Percentiles rank a stretch among this genome's conserved stretches.
Evolutionary conservation across 192 early-diverging fungal genomes (phyloP).

Genomic region (Geosiphon pyriformis): DNA sequence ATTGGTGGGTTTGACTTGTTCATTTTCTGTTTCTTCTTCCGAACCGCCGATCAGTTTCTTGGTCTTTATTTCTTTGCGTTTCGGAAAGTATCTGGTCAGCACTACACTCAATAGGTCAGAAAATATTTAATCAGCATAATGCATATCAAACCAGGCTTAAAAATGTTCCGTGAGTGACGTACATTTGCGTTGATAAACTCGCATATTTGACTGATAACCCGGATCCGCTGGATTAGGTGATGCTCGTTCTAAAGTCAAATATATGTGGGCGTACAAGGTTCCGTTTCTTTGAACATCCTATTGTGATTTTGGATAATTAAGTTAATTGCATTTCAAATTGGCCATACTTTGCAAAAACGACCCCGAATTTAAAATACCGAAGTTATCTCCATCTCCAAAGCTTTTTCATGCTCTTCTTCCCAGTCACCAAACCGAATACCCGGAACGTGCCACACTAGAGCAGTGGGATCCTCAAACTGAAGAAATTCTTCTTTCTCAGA

Average conservation of each 20-base stretch:
- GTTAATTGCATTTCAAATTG: neutral
- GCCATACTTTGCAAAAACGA: neutral
- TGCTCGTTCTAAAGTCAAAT: conserved; percentile 38
- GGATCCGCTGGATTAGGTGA: conserved; percentile 37
- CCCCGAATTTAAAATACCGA: conserved; percentile 26
- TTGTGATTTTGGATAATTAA: conserved; percentile 1
- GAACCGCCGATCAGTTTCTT: conserved; percentile 44
- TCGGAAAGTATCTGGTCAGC: conserved; percentile 46
- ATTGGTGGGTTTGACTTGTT: conserved; percentile 19
- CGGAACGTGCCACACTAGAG: conserved; percentile 36
- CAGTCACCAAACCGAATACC: conserved; percentile 39
- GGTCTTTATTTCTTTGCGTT: conserved; percentile 43
- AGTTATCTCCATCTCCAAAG: conserved; percentile 39
- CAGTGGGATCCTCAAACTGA: conserved; percentile 33
- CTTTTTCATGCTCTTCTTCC: conserved; percentile 37
- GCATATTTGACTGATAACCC: conserved; percentile 35
- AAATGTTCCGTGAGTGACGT: conserved; percentile 14
- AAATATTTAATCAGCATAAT: neutral
- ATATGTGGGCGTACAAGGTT: conserved; percentile 57
- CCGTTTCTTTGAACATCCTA: conserved; percentile 52
- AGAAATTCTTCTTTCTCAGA: conserved; percentile 43
- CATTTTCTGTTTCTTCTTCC: conserved; percentile 27
- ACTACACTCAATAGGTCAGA: conserved; percentile 28
- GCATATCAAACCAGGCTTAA: neutral
- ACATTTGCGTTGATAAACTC: conserved; percentile 49